A percentile compares a stretch with the other conserved stretches of the same genome.
Evolutionary conservation across 2,329 filamentous ascomycete species (phyloP).

Genomic region (Teratosphaeria zuluensis): DNA sequence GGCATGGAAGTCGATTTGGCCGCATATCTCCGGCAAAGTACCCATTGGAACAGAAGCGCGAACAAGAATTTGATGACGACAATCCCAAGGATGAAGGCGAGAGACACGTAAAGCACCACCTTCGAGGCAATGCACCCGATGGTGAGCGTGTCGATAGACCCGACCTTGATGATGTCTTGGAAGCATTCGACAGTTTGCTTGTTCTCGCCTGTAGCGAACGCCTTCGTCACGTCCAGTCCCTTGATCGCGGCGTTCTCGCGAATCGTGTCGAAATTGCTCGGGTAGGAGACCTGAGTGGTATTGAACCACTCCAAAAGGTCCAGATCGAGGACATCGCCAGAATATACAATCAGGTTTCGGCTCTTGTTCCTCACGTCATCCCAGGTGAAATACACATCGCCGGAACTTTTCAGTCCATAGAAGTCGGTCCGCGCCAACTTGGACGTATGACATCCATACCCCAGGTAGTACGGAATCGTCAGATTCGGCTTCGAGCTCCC

Average conservation of each 20-base stretch:
- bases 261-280: slow-evolving; percentile 69
- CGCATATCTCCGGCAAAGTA: slow-evolving; percentile 76
- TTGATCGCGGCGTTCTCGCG: slow-evolving; percentile 60
- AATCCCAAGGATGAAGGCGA: slow-evolving; percentile 84
- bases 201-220: slow-evolving; percentile 68
- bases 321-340: slow-evolving; percentile 83
- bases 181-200: slow-evolving; percentile 81
- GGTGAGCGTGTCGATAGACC: slow-evolving; percentile 88
- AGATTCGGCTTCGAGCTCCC: slow-evolving; percentile 70
- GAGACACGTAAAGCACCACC: slow-evolving; percentile 87
- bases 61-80: slow-evolving; percentile 80
- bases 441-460: slow-evolving; percentile 83
- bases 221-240: slow-evolving; percentile 80
- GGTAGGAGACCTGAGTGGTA: slow-evolving; percentile 63
- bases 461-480: slow-evolving; percentile 66
- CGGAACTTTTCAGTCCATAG: slow-evolving; percentile 59
- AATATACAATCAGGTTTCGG: slow-evolving; percentile 89
- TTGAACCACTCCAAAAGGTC: slow-evolving; percentile 89
- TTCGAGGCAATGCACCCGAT: slow-evolving; percentile 96
- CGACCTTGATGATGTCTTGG: slow-evolving; percentile 89
- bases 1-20: slow-evolving; percentile 77
- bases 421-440: slow-evolving; percentile 58
- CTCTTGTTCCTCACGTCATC: slow-evolving; percentile 80
- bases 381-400: slow-evolving; percentile 95
- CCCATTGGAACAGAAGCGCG: slow-evolving; percentile 91